Conservation (phyloP, 164 flowering plant species). For the Kingdonia uniflora region DNA sequence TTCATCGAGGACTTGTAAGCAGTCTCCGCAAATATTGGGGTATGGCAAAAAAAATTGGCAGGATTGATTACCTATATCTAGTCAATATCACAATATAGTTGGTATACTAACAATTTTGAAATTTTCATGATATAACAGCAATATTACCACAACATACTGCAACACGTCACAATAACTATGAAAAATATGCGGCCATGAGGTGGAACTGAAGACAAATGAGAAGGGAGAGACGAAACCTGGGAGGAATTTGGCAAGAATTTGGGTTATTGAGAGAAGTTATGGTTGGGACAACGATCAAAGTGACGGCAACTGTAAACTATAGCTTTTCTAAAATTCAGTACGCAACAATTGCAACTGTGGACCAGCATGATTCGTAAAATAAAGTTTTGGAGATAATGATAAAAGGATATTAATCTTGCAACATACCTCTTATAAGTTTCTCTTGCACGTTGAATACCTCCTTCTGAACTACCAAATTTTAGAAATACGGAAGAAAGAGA, state of each 20-base stretch:
- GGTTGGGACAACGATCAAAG: background rate
- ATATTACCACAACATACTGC: too few relatives aligned
- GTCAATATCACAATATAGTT: background rate
- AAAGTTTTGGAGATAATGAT: background rate
- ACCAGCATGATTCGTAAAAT: background rate
- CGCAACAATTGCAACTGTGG: background rate
- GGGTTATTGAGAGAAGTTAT: background rate
- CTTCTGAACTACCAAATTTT: conserved; percentile 39
- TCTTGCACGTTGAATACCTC: conserved; percentile 38
- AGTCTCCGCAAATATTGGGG: background rate
- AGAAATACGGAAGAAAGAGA: conserved; percentile 62
- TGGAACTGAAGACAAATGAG: too few relatives aligned
- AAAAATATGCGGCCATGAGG: too few relatives aligned
- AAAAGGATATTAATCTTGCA: background rate
- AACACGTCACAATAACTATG: too few relatives aligned
- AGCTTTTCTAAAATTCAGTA: too few relatives aligned
- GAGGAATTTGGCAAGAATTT: too few relatives aligned
- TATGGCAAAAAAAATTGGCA: background rate
- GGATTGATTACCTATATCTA: background rate
- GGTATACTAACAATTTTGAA: too few relatives aligned
- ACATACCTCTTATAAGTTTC: conserved; percentile 2
- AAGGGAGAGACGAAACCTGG: too few relatives aligned
- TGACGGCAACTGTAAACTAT: background rate
- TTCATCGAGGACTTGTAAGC: background rate
- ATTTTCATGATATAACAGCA: too few relatives aligned